phyloP scores from a whole-genome alignment of 2,329 filamentous ascomycete species.

The Pseudocercospora macadamiae region DNA sequence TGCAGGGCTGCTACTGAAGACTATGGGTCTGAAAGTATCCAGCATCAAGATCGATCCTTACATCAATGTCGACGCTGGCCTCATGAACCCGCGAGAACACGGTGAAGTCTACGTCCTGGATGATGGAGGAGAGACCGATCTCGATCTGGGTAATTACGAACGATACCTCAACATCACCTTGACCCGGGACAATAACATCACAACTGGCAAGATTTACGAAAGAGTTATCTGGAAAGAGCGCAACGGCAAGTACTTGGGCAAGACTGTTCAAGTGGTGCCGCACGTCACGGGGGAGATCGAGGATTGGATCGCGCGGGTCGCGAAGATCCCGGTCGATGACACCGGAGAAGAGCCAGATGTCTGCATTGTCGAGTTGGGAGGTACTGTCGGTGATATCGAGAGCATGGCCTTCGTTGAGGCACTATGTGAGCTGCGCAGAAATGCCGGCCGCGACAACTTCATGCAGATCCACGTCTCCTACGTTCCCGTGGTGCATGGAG shows the following conservation, averaged over 20 bases:
- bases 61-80: conserved; percentile 75
- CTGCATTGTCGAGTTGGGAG: conserved; percentile 78
- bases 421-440: conserved; percentile 74
- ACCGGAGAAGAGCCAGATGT: conserved; percentile 82
- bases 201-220: conserved; percentile 93
- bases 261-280: conserved; percentile 88
- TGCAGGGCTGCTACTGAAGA: conserved; percentile 77
- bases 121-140: conserved; percentile 77
- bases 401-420: conserved; percentile 87
- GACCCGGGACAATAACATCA: conserved; percentile 90
- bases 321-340: conserved; percentile 83
- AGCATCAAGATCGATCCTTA: conserved; percentile 74
- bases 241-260: conserved; percentile 79
- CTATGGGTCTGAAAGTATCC: conserved; percentile 72
- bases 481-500: conserved; percentile 73
- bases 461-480: conserved; percentile 87
- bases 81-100: conserved; percentile 73
- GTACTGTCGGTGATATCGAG: conserved; percentile 80
- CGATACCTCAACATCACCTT: conserved; percentile 82
- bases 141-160: conserved; percentile 77
- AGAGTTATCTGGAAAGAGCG: conserved; percentile 79
- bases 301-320: conserved; percentile 87
- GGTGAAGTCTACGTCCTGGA: conserved; percentile 88
- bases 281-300: conserved; percentile 91
- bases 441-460: conserved; percentile 77